Evolutionary conservation across 2,329 filamentous ascomycete genomes (phyloP), one percentile per base, ranked within the genome.

Genomic region (Colletotrichum plurivorum): DNA sequence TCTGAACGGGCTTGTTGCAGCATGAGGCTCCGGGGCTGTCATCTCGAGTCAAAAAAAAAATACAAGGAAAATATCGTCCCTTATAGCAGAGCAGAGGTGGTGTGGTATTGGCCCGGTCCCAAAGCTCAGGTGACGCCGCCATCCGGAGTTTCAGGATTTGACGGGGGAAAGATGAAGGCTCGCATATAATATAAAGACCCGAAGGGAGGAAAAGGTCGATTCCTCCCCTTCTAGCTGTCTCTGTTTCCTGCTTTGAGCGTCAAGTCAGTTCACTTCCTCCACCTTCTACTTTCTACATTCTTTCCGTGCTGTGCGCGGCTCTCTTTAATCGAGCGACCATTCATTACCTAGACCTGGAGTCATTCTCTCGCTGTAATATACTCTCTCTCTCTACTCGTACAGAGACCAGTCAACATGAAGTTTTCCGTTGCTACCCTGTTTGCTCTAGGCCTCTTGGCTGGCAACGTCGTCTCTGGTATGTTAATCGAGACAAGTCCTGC

Each of bases 231-330:
- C 12, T 9, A 7, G 13, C 5, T 2, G 6, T n/a, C 4, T 7
- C 25, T 12, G 9, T 13, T 46, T 54, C 31, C 20, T 36, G 10
- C 36, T 46, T 9, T 31, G 43, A 48, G 55, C 45, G n/a, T 53
- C 25, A 56, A 25, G 16, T 6, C 27, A 31, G 49, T 27, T 27
- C 36, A 18, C 51, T 52, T 16, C 25, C 46, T 66, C 15, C 20
- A 22, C 36, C 52, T 55, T n/a, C 48, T 13, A 22, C 22, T 31
- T 36, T 20, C 22, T 57, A 22, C 13, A 27, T 67, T 67, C 56
- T 52, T 69, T 52, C 62, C 67, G 67, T 67, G 67, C 67, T 69
- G 67, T 31, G 67, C 67, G 67, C 67, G 67, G 67, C 63, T 52
- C 18, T 59, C 5, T 60, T 66, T 45, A 39, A 60, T 67, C 18